Evolutionary conservation across 1,284 basidiomycete genomes (phyloP).

Genomic region (Inonotus hispidus): DNA sequence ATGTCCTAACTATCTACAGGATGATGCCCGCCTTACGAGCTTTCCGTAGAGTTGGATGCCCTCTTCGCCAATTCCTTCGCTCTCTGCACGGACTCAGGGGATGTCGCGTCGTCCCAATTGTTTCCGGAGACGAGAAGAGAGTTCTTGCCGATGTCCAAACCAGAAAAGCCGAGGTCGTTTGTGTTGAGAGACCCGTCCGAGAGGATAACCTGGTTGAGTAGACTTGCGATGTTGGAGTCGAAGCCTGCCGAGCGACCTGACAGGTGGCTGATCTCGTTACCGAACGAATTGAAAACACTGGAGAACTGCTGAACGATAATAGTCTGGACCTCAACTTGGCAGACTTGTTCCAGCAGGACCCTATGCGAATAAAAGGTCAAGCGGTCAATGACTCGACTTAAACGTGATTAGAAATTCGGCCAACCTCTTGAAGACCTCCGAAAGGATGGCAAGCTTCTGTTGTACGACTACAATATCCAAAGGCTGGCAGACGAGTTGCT

Average conservation of each 20-base stretch:
- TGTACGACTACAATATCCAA: constrained; percentile 22
- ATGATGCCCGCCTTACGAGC: constrained; percentile 8
- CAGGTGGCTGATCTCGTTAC: constrained; percentile 18
- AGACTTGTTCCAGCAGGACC: constrained; percentile 23
- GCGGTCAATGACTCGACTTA: not conserved
- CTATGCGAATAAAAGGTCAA: constrained; percentile 9
- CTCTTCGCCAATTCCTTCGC: constrained; percentile 10
- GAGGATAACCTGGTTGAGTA: constrained; percentile 16
- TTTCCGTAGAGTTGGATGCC: constrained; percentile 24
- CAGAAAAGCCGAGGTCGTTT: constrained; percentile 22
- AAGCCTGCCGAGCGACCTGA: constrained; percentile 15
- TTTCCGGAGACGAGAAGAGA: constrained; percentile 19
- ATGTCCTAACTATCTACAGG: constrained; percentile 2
- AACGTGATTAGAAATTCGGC: not conserved
- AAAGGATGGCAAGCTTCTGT: constrained; percentile 22
- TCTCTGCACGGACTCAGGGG: constrained; percentile 20
- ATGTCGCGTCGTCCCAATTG: constrained; percentile 23
- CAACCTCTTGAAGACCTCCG: constrained; percentile 22
- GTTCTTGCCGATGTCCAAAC: constrained; percentile 21
- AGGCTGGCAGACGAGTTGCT: constrained; percentile 21
- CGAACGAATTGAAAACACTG: constrained; percentile 21
- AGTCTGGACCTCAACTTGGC: constrained; percentile 25
- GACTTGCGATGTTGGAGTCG: constrained; percentile 20
- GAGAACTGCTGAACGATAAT: constrained; percentile 21
- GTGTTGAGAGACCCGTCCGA: constrained; percentile 18